These are phyloP conservation scores for Ustilago loliicola DNA, from an alignment of 1,284 basidiomycete genomes.

Conservation along the genomic window DNA sequence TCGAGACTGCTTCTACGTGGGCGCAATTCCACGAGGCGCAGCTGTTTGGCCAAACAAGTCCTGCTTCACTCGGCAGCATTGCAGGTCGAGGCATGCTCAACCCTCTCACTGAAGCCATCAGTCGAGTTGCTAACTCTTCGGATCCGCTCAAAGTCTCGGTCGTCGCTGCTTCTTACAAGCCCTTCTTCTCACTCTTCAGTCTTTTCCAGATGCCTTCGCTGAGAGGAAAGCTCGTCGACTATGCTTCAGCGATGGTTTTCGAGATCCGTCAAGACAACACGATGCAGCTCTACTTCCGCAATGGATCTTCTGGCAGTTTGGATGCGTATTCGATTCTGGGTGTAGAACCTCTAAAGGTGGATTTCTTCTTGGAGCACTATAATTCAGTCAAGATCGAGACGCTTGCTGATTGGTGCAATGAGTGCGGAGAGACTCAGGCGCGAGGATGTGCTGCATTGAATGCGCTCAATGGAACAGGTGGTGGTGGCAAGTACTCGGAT, in stretches of 20 bases:
- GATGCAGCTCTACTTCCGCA: slow-evolving; percentile 85
- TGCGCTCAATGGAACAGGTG: slow-evolving; percentile 61
- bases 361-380: slow-evolving; percentile 82
- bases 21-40: slow-evolving; percentile 83
- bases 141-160: slow-evolving; percentile 83
- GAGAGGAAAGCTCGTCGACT: slow-evolving; percentile 76
- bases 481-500: slow-evolving; percentile 52
- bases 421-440: slow-evolving; percentile 63
- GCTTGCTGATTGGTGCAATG: slow-evolving; percentile 71
- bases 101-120: slow-evolving; percentile 78
- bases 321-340: slow-evolving; percentile 65
- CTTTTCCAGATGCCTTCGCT: slow-evolving; percentile 71
- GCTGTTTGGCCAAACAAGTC: slow-evolving; percentile 78
- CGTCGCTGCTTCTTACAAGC: slow-evolving; percentile 83
- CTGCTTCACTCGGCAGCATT: slow-evolving; percentile 82
- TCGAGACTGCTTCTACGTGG: slow-evolving; percentile 70
- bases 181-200: slow-evolving; percentile 87
- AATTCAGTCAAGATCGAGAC: slow-evolving; percentile 73
- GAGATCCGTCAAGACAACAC: slow-evolving; percentile 74
- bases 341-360: slow-evolving; percentile 76
- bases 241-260: slow-evolving; percentile 81
- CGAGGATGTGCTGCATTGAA: slow-evolving; percentile 59
- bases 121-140: slow-evolving; percentile 81
- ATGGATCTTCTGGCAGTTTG: slow-evolving; percentile 76
- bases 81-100: slow-evolving; percentile 82